Evolutionary conservation across 2,329 filamentous ascomycete species (phyloP).

Genomic region (Neonectria faginata): DNA sequence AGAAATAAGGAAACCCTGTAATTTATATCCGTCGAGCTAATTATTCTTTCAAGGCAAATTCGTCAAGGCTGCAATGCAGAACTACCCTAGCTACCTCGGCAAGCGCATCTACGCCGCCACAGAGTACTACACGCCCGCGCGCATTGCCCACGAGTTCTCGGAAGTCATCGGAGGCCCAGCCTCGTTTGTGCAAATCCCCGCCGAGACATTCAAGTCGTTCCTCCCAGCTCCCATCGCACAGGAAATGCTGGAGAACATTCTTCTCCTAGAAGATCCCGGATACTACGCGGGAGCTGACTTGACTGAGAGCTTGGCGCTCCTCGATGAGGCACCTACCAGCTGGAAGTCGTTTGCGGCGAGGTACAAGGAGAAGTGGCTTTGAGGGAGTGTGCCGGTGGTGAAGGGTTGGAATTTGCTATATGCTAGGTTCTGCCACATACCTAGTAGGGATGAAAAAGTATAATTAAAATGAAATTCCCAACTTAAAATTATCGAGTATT

Average conservation of each 20-base stretch:
- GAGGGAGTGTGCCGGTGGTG: neutral
- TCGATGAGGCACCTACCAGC: constrained; percentile 47
- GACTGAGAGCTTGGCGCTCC: constrained; percentile 47
- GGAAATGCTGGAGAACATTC: constrained; percentile 57
- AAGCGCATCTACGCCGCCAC: constrained; percentile 53
- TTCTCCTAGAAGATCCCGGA: constrained; percentile 54
- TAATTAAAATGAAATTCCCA: too few species aligned
- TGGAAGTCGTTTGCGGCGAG: constrained; percentile 53
- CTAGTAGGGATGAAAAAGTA: too few species aligned
- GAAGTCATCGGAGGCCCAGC: constrained; percentile 50
- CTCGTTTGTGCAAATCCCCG: constrained; percentile 45
- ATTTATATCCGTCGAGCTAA: accelerated
- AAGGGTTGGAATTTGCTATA: neutral
- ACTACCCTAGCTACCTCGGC: constrained; percentile 42
- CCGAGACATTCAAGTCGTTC: constrained; percentile 52
- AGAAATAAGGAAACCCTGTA: constrained; percentile 17
- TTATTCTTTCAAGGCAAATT: constrained; percentile 45
- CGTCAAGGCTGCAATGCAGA: constrained; percentile 50
- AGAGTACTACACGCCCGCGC: constrained; percentile 50
- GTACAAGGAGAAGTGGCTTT: constrained; percentile 37
- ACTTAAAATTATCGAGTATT: too few species aligned
- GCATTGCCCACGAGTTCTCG: constrained; percentile 50
- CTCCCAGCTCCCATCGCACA: constrained; percentile 44
- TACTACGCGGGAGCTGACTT: constrained; percentile 54
- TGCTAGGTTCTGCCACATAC: too few species aligned